Evolutionary conservation across 2,329 filamentous ascomycete genomes (phyloP), one percentile per base, ranked within the genome.

Genomic region (Chaetoscypha palmicola): DNA sequence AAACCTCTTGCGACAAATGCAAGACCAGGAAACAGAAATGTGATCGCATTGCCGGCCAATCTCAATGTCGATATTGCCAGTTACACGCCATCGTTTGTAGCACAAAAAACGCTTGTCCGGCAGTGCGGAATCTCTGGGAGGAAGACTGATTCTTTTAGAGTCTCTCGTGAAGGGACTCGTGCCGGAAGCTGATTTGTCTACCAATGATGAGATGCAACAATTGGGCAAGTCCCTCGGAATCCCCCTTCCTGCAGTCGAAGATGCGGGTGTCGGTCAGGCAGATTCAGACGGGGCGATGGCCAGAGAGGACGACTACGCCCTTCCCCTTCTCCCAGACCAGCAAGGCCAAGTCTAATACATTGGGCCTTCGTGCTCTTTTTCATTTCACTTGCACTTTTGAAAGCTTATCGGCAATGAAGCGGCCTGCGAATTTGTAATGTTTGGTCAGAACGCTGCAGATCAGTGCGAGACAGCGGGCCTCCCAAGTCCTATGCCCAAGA

Each of bases 21-120:
- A 69, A 69, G 58, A 64, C 62, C 45, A 59, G 67, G 35, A 69
- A 69, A 54, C 67, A 69, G 46, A 70, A 70, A 54, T 70, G 68
- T 56, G 57, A 64, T 44, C 63, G 63, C 22, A 58, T 63, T 43
- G 55, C 62, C 4, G 64, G 62, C 19, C 60, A 66, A 34, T 59
- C 62, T 3, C 51, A 63, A 19, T 70, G 67, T 48, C 62, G 62
- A 30, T 68, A 70, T 58, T 70, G 68, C 55, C 44, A 62, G 31
- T 50, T 61, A 11, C 64, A 67, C 55, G 58, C 62, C 35, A 65
- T 68, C 52, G 59, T 62, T 42, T 70, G 68, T 54, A 58, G 62
- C 66, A 67, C 48, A 69, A 69, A 57, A 66, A 67, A 58, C 60
- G 66, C 9, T 61, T 68, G 22, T 68, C 66, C 40, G 65, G 64